phyloP scores from a whole-genome alignment of 345 rosid species.

The Brassica napus region DNA sequence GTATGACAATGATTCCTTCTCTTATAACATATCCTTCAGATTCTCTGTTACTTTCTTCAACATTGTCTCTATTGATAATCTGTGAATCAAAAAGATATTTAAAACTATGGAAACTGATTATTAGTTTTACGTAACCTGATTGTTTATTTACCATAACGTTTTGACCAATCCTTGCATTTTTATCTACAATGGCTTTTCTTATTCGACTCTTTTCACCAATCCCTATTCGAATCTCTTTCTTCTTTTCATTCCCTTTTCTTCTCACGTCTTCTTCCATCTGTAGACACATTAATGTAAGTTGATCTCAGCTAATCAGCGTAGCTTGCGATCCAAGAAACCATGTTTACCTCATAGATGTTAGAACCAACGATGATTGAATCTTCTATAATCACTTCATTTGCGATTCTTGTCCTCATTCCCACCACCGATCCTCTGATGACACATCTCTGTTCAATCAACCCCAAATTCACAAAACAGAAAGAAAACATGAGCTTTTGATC shows the following conservation, averaged over 20 bases:
- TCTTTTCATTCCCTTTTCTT: slow-evolving; percentile 24
- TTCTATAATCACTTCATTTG: slow-evolving; percentile 58
- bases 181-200: slow-evolving; percentile 68
- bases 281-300: background rate
- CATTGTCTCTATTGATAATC: slow-evolving; percentile 72
- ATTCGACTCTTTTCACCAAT: slow-evolving; percentile 65
- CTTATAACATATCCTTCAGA: slow-evolving; percentile 66
- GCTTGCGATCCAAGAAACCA: slow-evolving; percentile 4
- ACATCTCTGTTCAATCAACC: slow-evolving; percentile 60
- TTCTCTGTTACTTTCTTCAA: slow-evolving; percentile 64
- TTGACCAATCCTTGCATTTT: slow-evolving; percentile 80
- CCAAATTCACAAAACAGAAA: background rate
- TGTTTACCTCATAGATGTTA: slow-evolving; percentile 66
- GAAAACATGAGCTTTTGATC: background rate
- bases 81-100: slow-evolving; percentile 32
- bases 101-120: background rate
- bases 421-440: slow-evolving; percentile 67
- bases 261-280: slow-evolving; percentile 37
- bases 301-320: background rate
- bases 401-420: slow-evolving; percentile 77
- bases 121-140: background rate
- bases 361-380: slow-evolving; percentile 82
- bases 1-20: slow-evolving; percentile 66
- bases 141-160: slow-evolving; percentile 46
- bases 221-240: slow-evolving; percentile 51